phyloP scores from a whole-genome alignment of 2,329 filamentous ascomycete species.

The Penicillium sp. region DNA sequence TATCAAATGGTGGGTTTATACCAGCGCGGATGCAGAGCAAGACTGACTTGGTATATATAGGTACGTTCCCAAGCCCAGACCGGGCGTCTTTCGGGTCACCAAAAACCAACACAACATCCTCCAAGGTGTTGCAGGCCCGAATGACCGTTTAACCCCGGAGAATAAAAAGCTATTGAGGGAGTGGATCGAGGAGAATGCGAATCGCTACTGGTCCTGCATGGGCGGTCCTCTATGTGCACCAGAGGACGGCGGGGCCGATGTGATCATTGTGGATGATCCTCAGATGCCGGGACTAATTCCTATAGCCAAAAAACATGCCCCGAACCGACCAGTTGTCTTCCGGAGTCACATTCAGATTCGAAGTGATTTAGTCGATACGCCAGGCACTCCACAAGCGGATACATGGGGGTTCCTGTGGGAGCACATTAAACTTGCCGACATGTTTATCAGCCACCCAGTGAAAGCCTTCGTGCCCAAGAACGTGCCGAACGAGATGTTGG shows the following conservation, averaged over 20 bases:
- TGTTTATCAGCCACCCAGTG: slow-evolving; percentile 80
- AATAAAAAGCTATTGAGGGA: slow-evolving; percentile 60
- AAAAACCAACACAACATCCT: slow-evolving; percentile 88
- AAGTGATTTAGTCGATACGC: slow-evolving; percentile 61
- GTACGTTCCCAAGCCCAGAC: slow-evolving; percentile 72
- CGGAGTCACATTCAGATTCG: slow-evolving; percentile 79
- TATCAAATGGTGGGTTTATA: slow-evolving; percentile 61
- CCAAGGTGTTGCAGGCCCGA: slow-evolving; percentile 65
- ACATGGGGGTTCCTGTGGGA: slow-evolving; percentile 73
- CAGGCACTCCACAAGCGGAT: slow-evolving; percentile 63
- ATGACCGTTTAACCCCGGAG: slow-evolving; percentile 58
- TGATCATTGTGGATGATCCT: slow-evolving; percentile 75
- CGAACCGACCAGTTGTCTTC: slow-evolving; percentile 71
- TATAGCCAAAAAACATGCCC: slow-evolving; percentile 65
- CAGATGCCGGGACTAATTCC: slow-evolving; percentile 78
- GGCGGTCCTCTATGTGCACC: slow-evolving; percentile 62
- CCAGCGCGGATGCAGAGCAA: background rate
- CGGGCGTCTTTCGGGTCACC: slow-evolving; percentile 74
- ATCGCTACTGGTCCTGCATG: slow-evolving; percentile 66
- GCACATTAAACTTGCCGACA: slow-evolving; percentile 63
- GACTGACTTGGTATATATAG: slow-evolving; percentile 26
- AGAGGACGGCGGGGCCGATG: slow-evolving; percentile 66
- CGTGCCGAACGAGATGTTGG: slow-evolving; percentile 62
- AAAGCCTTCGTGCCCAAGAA: slow-evolving; percentile 65
- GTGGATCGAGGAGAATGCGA: slow-evolving; percentile 70